phyloP scores from a whole-genome alignment of 2,329 filamentous ascomycete species.

The Neodidymelliopsis sp. region DNA sequence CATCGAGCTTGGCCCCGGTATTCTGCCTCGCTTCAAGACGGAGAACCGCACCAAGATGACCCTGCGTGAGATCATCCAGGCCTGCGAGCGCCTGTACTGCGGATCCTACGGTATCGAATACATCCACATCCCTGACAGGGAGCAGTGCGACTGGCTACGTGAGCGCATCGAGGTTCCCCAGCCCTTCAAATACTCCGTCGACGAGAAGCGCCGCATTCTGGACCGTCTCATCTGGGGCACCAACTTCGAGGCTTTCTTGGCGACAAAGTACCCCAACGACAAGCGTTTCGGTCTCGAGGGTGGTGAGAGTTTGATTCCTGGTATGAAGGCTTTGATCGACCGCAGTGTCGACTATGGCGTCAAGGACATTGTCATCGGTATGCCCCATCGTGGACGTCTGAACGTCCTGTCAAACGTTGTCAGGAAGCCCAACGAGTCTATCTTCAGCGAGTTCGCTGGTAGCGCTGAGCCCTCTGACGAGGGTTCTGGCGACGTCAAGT shows the following conservation, averaged over 20 bases:
- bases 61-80: conserved; percentile 87
- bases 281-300: conserved; percentile 99
- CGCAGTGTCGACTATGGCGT: conserved; percentile 97
- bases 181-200: conserved; percentile 96
- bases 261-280: conserved; percentile 99
- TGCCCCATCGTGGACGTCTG: conserved; percentile 98
- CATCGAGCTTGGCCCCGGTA: conserved; percentile 91
- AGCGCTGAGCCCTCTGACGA: conserved; percentile 88
- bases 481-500: conserved; percentile 98
- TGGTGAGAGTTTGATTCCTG: conserved; percentile 94
- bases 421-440: conserved; percentile 98
- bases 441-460: conserved; percentile 97
- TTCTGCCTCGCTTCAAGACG: conserved; percentile 90
- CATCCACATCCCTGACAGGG: conserved; percentile 97
- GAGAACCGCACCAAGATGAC: conserved; percentile 95
- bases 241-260: conserved; percentile 93
- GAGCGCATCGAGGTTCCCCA: conserved; percentile 92
- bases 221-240: conserved; percentile 99
- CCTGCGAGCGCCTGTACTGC: conserved; percentile 96
- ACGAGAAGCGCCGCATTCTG: conserved; percentile 97
- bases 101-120: conserved; percentile 98
- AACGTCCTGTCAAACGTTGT: conserved; percentile 99
- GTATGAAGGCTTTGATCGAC: conserved; percentile 99
- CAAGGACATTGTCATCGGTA: conserved; percentile 99
- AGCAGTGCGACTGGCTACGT: conserved; percentile 98